Base-by-base conservation (phyloP, 2,329 filamentous ascomycete genomes). In the Pyricularia grisea region DNA sequence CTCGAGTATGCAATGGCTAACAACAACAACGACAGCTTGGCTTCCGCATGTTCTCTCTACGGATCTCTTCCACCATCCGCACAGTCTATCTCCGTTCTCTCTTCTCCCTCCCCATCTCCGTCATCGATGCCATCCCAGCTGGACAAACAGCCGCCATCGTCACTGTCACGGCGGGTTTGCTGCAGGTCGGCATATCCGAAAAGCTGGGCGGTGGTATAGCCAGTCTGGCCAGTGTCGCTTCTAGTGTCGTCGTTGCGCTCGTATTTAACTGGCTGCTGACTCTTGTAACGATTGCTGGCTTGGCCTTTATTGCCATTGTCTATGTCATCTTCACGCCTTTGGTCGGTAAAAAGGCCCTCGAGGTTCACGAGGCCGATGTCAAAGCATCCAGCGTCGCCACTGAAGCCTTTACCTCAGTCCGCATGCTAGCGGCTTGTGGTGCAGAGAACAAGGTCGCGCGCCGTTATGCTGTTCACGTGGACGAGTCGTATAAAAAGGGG, bases 51-150 rank as follows among this genome's bases (percentile, higher is more conserved):
- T 84, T 85, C 68, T 86, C 86, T 31, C 84, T 89, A 68, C 82
- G 86, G 28, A 81, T 88, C 68, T 88, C 87, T 0, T 84, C 87
- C 0, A 83, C 83, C 4, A 82, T 89, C 65, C 82, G 91, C 42
- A 81, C 88, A 14, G 83, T 86, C 69, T 92, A 91, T 73, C 81
- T 93, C 28, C 82, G 84, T 67, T 81, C 83, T 55, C 82, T 92
- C 2, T 87, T 93, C 66, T 80, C 82, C 0, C 88, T 91, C 73
- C 87, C 88, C 58, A 85, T 92, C 55, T 85, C 88, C 68, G 86
- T 88, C 17, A 85, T 92, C 28, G 90, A 92, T 75, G 84, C 85
- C 9, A 83, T 88, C 77, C 83, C 87, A 0, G 80, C 86, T 0
- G 88, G 88, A 1, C 84, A 85, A 60, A 84, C 86, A 0, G 87